Evolutionary conservation across 2,329 filamentous ascomycete species (phyloP), one percentile per base, ranked within the genome.

Genomic region (Colletotrichum lentis): DNA sequence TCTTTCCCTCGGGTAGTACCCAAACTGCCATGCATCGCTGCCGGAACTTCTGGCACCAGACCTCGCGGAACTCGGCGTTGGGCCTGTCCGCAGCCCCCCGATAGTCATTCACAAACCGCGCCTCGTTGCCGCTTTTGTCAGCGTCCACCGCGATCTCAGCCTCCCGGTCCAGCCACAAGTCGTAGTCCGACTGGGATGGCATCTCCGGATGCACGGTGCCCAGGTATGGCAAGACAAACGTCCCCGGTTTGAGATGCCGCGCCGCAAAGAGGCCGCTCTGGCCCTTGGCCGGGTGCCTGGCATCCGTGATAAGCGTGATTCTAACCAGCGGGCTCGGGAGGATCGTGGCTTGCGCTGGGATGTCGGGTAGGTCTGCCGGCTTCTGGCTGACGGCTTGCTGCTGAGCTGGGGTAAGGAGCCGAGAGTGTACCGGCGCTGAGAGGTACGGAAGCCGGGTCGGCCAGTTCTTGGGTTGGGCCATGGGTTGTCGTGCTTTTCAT

Each of bases 81-180:
- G 86, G 80, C 66, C 82, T 77, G 56, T 77, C 79, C 14, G 79
- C 78, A 2, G 90, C 81, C 3, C 88, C 88, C 7, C 89, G 81
- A 72, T 88, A 91, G 76, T 91, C 89, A 73, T 91, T 91, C 53
- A 90, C 83, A 72, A 89, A 91, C 11, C 89, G 80, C 1, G 85
- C 88, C 78, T 91, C 89, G 73, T 90, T 91, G 12, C 88, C 88
- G 61, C 77, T 77, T 44, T 74, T 75, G 18, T 80, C 83, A 3
- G 88, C 89, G 72, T 91, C 89, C 4, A 91, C 84, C 3, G 88
- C 88, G 1, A 89, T 78, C 18, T 83, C 84, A 0, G 77, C 80
- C 22, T 84, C 86, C 22, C 83, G 80, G 76, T 88, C 86, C 22
- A 91, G 79, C 82, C 86, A 89, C 31, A 91, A 79, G 74, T 91